These are phyloP conservation scores for Myriangium duriaei DNA, from an alignment of 2,329 filamentous ascomycete species.

Conservation along the genomic window DNA sequence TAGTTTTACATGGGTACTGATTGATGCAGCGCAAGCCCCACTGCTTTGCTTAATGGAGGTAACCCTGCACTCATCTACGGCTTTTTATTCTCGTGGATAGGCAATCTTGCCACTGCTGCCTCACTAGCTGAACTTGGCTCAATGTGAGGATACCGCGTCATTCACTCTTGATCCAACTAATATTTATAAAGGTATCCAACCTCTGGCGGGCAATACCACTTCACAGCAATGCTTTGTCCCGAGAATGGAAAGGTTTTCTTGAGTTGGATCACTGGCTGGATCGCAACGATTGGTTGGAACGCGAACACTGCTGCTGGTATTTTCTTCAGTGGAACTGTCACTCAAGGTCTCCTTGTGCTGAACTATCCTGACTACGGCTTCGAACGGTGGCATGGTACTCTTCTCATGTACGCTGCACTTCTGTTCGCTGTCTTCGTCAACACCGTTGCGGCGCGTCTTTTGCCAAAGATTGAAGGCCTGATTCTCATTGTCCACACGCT, in stretches of 20 bases:
- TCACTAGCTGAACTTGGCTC: background rate
- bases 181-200: background rate
- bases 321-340: conserved; percentile 14
- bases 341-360: conserved; percentile 20
- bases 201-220: background rate
- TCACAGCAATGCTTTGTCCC: background rate
- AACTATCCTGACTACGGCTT: conserved; percentile 25
- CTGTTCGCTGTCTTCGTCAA: conserved; percentile 30
- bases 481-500: conserved; percentile 11
- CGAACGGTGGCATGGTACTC: conserved; percentile 28
- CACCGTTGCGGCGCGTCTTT: conserved; percentile 27
- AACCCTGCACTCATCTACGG: background rate
- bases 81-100: background rate
- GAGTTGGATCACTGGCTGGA: conserved; percentile 17
- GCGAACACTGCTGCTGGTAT: conserved; percentile 22
- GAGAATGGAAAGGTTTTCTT: background rate
- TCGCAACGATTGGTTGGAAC: conserved; percentile 25
- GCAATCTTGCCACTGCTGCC: background rate
- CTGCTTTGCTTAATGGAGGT: background rate
- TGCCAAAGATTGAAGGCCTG: conserved; percentile 29
- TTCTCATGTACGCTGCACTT: conserved; percentile 27
- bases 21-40: background rate
- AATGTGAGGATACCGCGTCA: background rate
- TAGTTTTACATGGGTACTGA: too few species aligned
- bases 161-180: background rate